phyloP scores from a whole-genome alignment of 2,329 filamentous ascomycete species.

The Diatrype stigma region DNA sequence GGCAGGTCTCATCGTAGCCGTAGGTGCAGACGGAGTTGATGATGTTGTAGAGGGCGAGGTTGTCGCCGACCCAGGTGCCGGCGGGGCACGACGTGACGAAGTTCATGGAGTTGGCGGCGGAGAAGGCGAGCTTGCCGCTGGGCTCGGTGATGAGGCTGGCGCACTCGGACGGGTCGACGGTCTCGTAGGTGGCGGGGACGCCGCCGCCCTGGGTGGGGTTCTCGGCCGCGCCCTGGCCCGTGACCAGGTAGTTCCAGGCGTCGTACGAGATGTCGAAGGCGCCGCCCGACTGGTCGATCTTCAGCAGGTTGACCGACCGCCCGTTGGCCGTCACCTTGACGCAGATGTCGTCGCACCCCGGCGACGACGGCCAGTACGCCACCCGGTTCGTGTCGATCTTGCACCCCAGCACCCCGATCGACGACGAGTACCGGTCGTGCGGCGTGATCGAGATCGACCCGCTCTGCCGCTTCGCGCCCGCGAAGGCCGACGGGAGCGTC shows the following conservation, averaged over 20 bases:
- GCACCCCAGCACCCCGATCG: constrained; percentile 57
- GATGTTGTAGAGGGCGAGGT: constrained; percentile 49
- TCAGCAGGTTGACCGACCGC: constrained; percentile 53
- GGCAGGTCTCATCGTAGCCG: constrained; percentile 43
- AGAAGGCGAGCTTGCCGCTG: constrained; percentile 34
- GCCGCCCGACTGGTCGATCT: constrained; percentile 51
- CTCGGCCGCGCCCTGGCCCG: constrained; percentile 41
- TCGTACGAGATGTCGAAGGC: constrained; percentile 59
- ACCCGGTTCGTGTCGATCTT: constrained; percentile 58
- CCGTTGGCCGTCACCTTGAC: constrained; percentile 47
- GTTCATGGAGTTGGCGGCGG: constrained; percentile 50
- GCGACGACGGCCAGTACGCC: constrained; percentile 54
- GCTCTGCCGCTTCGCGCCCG: constrained; percentile 4
- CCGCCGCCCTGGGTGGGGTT: constrained; percentile 44
- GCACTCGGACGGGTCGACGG: constrained; percentile 43
- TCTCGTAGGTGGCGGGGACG: constrained; percentile 42
- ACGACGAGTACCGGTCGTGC: constrained; percentile 53
- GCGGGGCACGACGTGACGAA: constrained; percentile 41
- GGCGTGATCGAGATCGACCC: constrained; percentile 40
- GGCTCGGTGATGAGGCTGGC: constrained; percentile 42
- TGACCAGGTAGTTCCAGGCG: constrained; percentile 56
- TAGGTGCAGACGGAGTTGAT: constrained; percentile 42
- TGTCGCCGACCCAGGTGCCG: constrained; percentile 43
- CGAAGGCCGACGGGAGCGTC: constrained; percentile 7
- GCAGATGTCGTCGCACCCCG: constrained; percentile 54